phyloP scores from a whole-genome alignment of 2,329 filamentous ascomycete species.

The Aspergillus spinulosporus region DNA sequence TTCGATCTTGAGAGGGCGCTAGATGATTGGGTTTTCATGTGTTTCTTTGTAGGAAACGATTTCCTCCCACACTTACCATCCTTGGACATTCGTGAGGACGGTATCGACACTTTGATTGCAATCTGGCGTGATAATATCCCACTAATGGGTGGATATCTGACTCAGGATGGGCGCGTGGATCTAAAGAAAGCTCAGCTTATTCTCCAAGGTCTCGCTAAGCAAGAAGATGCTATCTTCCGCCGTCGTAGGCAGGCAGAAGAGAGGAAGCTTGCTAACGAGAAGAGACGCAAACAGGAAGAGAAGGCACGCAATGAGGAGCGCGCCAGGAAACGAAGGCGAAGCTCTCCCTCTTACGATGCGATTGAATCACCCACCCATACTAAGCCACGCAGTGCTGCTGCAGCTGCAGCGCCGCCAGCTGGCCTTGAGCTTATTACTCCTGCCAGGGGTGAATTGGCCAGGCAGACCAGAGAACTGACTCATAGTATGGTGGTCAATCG shows the following conservation, averaged over 20 bases:
- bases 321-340: constrained; percentile 44
- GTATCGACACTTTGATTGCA: constrained; percentile 92
- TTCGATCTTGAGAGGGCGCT: constrained; percentile 93
- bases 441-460: constrained; percentile 54
- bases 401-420: constrained; percentile 41
- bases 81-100: constrained; percentile 93
- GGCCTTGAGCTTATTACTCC: constrained; percentile 61
- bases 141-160: constrained; percentile 91
- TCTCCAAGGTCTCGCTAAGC: constrained; percentile 80
- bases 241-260: constrained; percentile 84
- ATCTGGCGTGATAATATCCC: constrained; percentile 95
- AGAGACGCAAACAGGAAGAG: constrained; percentile 73
- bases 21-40: constrained; percentile 99
- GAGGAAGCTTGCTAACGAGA: constrained; percentile 73
- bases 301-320: constrained; percentile 52
- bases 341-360: constrained; percentile 46
- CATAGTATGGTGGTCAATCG: constrained; percentile 87
- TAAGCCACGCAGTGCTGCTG: constrained; percentile 25
- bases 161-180: constrained; percentile 90
- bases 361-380: constrained; percentile 33
- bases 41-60: constrained; percentile 98
- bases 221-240: constrained; percentile 91
- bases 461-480: constrained; percentile 65
- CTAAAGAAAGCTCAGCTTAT: constrained; percentile 84
- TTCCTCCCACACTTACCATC: constrained; percentile 97